phyloP scores from a whole-genome alignment of 768 basidiomycete species.

The Amanita rubescens region DNA sequence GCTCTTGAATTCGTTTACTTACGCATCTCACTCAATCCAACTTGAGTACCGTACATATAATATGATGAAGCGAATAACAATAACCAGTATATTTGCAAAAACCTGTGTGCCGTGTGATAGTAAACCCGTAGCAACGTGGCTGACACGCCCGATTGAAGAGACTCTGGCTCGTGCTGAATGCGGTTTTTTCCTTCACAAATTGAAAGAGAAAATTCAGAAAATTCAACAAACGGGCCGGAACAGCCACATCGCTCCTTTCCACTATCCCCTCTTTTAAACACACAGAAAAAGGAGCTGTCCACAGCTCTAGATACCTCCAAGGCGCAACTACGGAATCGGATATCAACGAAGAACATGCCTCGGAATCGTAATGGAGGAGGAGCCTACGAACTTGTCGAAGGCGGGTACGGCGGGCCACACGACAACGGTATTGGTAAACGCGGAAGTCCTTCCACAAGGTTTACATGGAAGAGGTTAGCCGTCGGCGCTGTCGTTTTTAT shows the following conservation, averaged over 20 bases:
- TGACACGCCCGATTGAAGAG: background rate
- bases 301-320: background rate
- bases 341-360: background rate
- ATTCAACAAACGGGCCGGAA: background rate
- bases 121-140: background rate
- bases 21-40: too few relatives aligned
- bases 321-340: background rate
- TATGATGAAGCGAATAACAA: too few relatives aligned
- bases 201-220: background rate
- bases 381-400: slow-evolving; percentile 2
- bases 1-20: too few relatives aligned
- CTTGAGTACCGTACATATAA: too few relatives aligned
- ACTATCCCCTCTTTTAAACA: background rate
- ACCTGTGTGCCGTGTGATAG: background rate
- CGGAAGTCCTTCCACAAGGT: slow-evolving; percentile 23
- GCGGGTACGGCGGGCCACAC: background rate
- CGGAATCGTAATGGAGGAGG: background rate
- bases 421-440: background rate
- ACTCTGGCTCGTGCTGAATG: slow-evolving; percentile 7
- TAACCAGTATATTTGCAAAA: background rate
- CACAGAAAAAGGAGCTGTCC: background rate
- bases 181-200: background rate
- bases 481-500: slow-evolving; percentile 51
- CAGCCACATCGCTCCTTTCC: slow-evolving; percentile 2
- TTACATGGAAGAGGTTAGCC: slow-evolving; percentile 63